Evolutionary conservation across 2,329 filamentous ascomycete species (phyloP), one percentile per base, ranked within the genome.

Genomic region (Pseudopyricularia javanii): DNA sequence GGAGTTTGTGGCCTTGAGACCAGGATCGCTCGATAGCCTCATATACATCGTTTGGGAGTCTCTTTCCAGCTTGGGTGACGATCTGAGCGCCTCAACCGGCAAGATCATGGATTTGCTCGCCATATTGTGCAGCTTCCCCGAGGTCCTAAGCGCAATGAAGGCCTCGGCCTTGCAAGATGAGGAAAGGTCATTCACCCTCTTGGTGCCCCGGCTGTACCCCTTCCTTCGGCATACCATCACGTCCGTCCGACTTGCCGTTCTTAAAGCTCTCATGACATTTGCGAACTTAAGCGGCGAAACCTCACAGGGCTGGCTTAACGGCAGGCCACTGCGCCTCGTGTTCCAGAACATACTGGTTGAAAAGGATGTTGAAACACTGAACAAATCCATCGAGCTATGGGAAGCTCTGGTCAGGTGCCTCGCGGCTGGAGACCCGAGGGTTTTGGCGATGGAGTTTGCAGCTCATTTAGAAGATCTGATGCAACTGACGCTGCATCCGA

Each of bases 31-130:
- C 32, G 83, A 91, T 56, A 77, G 79, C 30, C 80, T 98, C 37
- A 95, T 96, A 66, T 85, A 87, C 63, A 95, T 97, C 55, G 91
- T 98, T 28, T 98, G 93, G 93, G 88, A 95, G 63, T 97, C 93
- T 70, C 74, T 98, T 24, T 95, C 91, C 3, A 94, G 95, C 64
- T 74, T 98, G n/a, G 91, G 91, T 58, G 93, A 98, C 64, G 93
- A 98, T 64, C 76, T 98, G 17, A 97, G 91, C 66, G 93, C 93
- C 4, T 97, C 93, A 66, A 98, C 94, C 9, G 93, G 93, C 49
- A 94, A 90, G 54, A 95, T 98, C 53, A 98, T 98, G 94, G 94
- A 98, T 66, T 79, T 98, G 40, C 76, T 98, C 17, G 93, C 94
- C 14, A 97, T 93, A 55, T 80, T 98, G 2, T 98, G 93, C 71